Evolutionary conservation across 192 early-diverging fungal genomes (phyloP).

Genomic region (Haplosporangium gracile): DNA sequence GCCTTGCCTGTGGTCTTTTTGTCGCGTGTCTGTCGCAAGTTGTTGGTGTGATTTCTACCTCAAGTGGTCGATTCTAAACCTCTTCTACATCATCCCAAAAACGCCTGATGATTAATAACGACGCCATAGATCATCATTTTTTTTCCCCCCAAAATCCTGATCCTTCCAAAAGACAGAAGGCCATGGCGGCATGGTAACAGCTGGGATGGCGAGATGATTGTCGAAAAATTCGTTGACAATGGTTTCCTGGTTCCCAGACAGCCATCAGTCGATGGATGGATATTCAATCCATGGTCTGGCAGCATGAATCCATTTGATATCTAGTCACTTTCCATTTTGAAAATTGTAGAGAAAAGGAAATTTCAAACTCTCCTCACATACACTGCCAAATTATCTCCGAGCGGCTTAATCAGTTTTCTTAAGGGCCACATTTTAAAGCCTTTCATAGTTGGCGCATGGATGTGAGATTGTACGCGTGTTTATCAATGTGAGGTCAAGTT

Average conservation of each 20-base stretch:
- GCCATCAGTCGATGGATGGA: background rate
- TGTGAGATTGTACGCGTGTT: background rate
- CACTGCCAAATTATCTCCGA: background rate
- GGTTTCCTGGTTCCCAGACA: background rate
- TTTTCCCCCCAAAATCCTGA: background rate
- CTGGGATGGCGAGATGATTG: background rate
- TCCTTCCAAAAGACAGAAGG: background rate
- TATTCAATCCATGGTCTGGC: background rate
- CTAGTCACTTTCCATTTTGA: slow-evolving; percentile 27
- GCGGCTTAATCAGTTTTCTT: background rate
- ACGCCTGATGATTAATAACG: background rate
- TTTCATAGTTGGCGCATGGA: too few species aligned
- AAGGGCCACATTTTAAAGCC: background rate
- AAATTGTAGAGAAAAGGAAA: slow-evolving; percentile 11
- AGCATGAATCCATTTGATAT: background rate
- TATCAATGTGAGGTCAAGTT: background rate
- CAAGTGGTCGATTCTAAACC: background rate
- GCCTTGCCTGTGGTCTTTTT: background rate
- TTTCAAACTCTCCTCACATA: background rate
- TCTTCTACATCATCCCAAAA: background rate
- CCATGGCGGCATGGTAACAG: background rate
- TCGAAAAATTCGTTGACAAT: background rate
- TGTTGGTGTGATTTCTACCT: background rate
- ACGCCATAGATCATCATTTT: background rate
- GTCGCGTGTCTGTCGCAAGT: background rate